Conservation (phyloP, 345 rosid species). For the Linum tenue region DNA sequence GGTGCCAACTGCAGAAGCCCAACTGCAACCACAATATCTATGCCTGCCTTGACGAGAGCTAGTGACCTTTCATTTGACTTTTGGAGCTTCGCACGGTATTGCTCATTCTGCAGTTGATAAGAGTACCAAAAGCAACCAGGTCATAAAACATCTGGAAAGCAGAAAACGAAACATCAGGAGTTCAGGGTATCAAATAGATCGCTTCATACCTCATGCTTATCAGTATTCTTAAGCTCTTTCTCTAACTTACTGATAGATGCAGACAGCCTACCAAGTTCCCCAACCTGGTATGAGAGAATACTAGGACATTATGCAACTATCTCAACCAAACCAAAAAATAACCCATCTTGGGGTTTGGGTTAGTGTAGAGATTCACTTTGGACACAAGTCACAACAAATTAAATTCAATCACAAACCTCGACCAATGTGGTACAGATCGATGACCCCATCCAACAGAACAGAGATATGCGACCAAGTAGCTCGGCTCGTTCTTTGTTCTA, state of each 20-base stretch:
- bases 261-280: conserved; percentile 84
- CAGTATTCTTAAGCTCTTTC: conserved; percentile 57
- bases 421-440: conserved; percentile 66
- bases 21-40: conserved; percentile 77
- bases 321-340: not conserved
- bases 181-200: not conserved
- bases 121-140: not conserved
- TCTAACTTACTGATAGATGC: conserved; percentile 69
- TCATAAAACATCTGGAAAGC: no score
- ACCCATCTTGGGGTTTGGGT: no score
- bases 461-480: conserved; percentile 67
- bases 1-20: conserved; percentile 92
- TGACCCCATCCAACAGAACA: conserved; percentile 91
- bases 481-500: conserved; percentile 90
- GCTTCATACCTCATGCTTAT: conserved; percentile 48
- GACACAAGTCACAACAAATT: not conserved
- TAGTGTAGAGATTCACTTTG: no score
- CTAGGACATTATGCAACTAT: not conserved
- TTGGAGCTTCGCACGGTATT: conserved; percentile 60
- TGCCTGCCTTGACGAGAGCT: conserved; percentile 68
- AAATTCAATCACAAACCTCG: conserved; percentile 48
- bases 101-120: conserved; percentile 44
- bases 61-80: conserved; percentile 76
- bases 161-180: not conserved
- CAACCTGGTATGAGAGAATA: conserved; percentile 37